Base-by-base conservation (phyloP, 495 filamentous ascomycete genomes). In the Sabuloglossum arenarium region DNA sequence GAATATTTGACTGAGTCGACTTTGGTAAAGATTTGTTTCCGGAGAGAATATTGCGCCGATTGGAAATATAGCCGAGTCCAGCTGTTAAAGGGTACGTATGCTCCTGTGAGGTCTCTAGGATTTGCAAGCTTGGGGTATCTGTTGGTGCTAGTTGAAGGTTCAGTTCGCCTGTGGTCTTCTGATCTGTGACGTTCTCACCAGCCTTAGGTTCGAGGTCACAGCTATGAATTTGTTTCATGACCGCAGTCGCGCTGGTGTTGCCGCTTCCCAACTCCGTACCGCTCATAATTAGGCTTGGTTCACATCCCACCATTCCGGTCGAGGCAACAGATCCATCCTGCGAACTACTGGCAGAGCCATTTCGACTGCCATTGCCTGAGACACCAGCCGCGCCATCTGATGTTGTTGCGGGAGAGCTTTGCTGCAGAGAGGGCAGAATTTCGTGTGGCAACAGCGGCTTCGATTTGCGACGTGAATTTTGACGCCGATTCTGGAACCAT, bases 401-500 rank as follows among this genome's bases (percentile, higher is more conserved):
- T 3, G 39, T 11, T 29, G 27, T 23, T 19, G 12, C 25, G 47
- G 28, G 28, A 27, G 6, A 69, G 62, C 60, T 67, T 64, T 52
- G 73, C 66, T 61, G 76, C 70, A 61, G 71, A 71, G 23, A 69
- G 67, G 53, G 71, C 64, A 31, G 78, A 73, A 93, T 76, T 67
- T 94, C 87, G 63, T 93, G 80, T 24, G 85, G 81, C 29, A 87
- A 76, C 21, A 95, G 73, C 27, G 91, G 91, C 59, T 86, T 84
- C 55, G 88, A 85, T 72, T 90, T 94, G 56, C 93, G 79, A 56
- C 93, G 79, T 63, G 88, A 82, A 69, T 88, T 94, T 66, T 99
- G 93, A 59, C 93, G 79, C 65, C 89, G 81, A 62, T 99, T 99
- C 65, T 97, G 93, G 69, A 99, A 99, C 93, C 93, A 99, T 61